Conservation (phyloP, 2,329 filamentous ascomycete genomes). For the Talaromyces sp. region DNA sequence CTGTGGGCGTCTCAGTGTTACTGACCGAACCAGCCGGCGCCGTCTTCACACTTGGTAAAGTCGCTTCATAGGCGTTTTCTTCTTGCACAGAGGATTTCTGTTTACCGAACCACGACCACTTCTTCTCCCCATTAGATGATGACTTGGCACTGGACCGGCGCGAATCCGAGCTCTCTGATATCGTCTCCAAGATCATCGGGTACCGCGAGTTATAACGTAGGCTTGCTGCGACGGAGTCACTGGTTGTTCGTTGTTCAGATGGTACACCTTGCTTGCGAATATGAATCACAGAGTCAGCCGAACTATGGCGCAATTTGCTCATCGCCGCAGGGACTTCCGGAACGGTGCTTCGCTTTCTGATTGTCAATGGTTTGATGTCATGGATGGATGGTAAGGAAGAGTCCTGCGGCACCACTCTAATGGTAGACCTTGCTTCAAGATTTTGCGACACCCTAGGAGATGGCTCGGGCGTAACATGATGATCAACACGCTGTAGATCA, state of each 20-base stretch:
- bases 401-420: slow-evolving; percentile 53
- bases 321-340: slow-evolving; percentile 17
- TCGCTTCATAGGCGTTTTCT: slow-evolving; percentile 23
- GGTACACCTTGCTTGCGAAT: slow-evolving; percentile 9
- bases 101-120: slow-evolving; percentile 45
- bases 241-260: slow-evolving; percentile 13
- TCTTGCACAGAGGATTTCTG: slow-evolving; percentile 26
- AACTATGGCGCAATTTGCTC: slow-evolving; percentile 11
- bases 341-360: slow-evolving; percentile 44
- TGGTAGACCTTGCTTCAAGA: slow-evolving; percentile 41
- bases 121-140: slow-evolving; percentile 31
- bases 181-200: slow-evolving; percentile 37
- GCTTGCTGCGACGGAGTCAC: slow-evolving; percentile 18
- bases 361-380: slow-evolving; percentile 49
- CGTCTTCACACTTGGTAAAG: slow-evolving; percentile 22
- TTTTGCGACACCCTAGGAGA: slow-evolving; percentile 9
- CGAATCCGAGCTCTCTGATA: slow-evolving; percentile 37
- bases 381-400: slow-evolving; percentile 40
- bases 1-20: slow-evolving; percentile 14
- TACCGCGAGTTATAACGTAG: slow-evolving; percentile 24
- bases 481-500: slow-evolving; percentile 13
- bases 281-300: slow-evolving; percentile 15
- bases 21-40: slow-evolving; percentile 24
- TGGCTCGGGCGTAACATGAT: slow-evolving; percentile 10
- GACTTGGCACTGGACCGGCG: slow-evolving; percentile 23